These are phyloP conservation scores for Brassica juncea DNA, from an alignment of 345 rosid genomes.

Conservation along the genomic window DNA sequence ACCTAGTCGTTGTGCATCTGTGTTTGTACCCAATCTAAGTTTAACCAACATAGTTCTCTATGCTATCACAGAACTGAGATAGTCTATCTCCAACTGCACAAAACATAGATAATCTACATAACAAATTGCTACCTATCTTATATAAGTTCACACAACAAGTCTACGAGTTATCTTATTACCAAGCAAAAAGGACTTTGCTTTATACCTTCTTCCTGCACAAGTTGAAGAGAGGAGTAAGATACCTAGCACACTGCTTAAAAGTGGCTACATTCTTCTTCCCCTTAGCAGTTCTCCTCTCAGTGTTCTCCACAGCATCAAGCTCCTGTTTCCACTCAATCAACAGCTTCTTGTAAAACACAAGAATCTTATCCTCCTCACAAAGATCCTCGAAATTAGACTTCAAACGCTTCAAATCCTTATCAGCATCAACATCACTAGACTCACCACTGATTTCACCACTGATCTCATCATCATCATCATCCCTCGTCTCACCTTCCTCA, in stretches of 20 bases:
- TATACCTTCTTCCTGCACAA: slow-evolving; percentile 64
- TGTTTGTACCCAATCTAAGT: not conserved
- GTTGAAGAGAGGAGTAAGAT: too few species aligned
- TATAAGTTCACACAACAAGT: not conserved
- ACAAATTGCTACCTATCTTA: not conserved
- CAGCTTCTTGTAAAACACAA: too few species aligned
- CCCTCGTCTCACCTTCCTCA: slow-evolving; percentile 65
- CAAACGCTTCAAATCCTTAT: too few species aligned
- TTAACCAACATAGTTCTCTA: not conserved
- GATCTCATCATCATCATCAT: slow-evolving; percentile 71
- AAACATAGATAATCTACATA: not conserved
- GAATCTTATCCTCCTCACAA: too few species aligned
- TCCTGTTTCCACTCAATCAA: too few species aligned
- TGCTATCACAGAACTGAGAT: not conserved
- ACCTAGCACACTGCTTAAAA: too few species aligned
- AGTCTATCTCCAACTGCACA: slow-evolving; percentile 3
- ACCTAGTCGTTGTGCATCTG: not conserved
- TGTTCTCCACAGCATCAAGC: too few species aligned
- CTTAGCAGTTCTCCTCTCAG: too few species aligned
- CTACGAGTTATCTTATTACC: not conserved
- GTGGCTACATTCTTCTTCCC: too few species aligned
- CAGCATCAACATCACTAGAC: too few species aligned
- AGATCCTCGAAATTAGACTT: too few species aligned
- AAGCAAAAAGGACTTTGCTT: not conserved
- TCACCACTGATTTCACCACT: slow-evolving; percentile 59